Evolutionary conservation across 192 early-diverging fungal species (phyloP), one percentile per base, ranked within the genome.

Genomic region (Coemansia sp.): DNA sequence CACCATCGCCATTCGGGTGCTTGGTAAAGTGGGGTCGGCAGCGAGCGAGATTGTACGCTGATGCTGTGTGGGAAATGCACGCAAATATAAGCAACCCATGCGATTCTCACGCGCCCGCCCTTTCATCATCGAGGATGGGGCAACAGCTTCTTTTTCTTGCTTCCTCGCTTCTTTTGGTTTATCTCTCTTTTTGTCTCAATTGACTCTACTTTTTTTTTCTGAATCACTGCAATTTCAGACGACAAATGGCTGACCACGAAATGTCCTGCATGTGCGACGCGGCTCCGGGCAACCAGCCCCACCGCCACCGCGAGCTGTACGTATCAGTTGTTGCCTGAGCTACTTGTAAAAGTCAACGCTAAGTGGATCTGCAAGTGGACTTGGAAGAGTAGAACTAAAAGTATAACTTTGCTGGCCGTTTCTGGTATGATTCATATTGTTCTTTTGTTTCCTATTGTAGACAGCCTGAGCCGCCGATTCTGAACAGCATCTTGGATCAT

Each of bases 401-500:
- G 20, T 50, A 9, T 22, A 22, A 10, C n/a, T 22, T 50, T 50
- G 49, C 20, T 18, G 49, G 49, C 20, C n/a, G 49, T 50, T 50
- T 50, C 49, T 50, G 49, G 49, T 50, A 50, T 55, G 11, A 15
- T 55, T 60, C 15, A 16, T 36, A 18, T 16, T n/a, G 12, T 3
- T n/a, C 36, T 55, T 27, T 52, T 52, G 62, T 63, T 13, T 24
- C 11, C 13, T 22, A 22, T 16, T 82, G 65, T 86, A 86, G 84
- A 18, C 55, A 75, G 58, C 90, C 91, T n/a, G 90, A 91, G 70
- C 93, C 93, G 58, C 86, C 83, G 64, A 94, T 98, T 68, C 86
- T 94, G 60, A 82, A 94, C 79, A 93, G 88, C 64, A 92, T 99
- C 74, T 88, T 99, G 63, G 95, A 95, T 38, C 93, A 97, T 77